A percentile compares a stretch with the other conserved stretches of the same genome.
phyloP scores from a whole-genome alignment of 495 filamentous ascomycete species.

The Chaetomium tenue region DNA sequence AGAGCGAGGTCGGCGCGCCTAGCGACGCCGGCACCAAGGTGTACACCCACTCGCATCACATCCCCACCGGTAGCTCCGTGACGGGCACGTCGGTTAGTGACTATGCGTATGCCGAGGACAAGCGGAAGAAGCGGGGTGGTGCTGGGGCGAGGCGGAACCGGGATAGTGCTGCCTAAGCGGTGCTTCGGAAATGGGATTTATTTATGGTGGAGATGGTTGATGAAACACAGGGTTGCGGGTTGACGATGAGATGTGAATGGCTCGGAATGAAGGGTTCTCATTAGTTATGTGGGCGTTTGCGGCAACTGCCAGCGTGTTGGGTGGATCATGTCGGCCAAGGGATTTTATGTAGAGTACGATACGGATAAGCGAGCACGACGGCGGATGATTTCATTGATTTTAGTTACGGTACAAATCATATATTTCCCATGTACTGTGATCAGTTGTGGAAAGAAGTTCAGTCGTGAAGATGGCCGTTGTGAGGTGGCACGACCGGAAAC shows the following conservation, averaged over 20 bases:
- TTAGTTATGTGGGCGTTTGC: conserved; percentile 4
- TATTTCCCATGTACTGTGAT: background rate
- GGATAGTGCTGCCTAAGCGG: conserved; percentile 12
- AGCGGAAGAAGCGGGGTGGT: conserved; percentile 35
- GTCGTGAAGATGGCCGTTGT: background rate
- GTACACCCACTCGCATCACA: conserved; percentile 78
- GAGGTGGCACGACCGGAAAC: no score
- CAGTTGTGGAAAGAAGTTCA: background rate
- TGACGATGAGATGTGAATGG: background rate
- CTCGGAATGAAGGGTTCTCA: background rate
- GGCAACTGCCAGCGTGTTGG: background rate
- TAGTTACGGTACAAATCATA: background rate
- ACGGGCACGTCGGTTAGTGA: conserved; percentile 32
- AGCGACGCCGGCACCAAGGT: conserved; percentile 72
- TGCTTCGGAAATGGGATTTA: background rate
- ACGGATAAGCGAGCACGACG: background rate
- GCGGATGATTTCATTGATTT: background rate
- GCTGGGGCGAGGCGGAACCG: conserved; percentile 26
- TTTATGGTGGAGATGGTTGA: background rate
- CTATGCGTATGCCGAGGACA: conserved; percentile 38
- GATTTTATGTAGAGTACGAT: conserved; percentile 3
- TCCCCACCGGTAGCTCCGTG: conserved; percentile 47
- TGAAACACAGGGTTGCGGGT: background rate
- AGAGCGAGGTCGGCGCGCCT: conserved; percentile 48
- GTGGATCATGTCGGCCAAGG: background rate